Evolutionary conservation across 306 rosid genomes (phyloP).

Genomic region (Canavalia ensiformis): DNA sequence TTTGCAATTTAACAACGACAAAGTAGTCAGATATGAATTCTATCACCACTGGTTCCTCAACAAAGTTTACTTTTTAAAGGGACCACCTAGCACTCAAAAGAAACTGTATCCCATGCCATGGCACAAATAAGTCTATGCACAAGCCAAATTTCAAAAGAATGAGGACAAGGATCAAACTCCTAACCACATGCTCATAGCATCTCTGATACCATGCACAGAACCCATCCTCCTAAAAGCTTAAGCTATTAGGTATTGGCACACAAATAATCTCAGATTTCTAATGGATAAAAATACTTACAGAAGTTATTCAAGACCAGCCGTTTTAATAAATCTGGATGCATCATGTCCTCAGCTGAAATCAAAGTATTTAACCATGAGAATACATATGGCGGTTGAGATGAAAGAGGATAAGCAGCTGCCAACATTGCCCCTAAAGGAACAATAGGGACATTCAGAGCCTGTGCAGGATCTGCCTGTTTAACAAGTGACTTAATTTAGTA

Average conservation of each 20-base stretch:
- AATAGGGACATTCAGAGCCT: slow-evolving; percentile 93
- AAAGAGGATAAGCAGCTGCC: slow-evolving; percentile 92
- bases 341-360: slow-evolving; percentile 96
- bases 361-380: slow-evolving; percentile 83
- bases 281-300: slow-evolving; percentile 67
- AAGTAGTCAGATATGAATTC: neutral
- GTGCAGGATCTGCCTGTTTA: slow-evolving; percentile 97
- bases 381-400: slow-evolving; percentile 82
- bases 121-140: neutral
- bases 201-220: slow-evolving; percentile 26
- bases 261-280: slow-evolving; percentile 25
- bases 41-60: slow-evolving; percentile 13
- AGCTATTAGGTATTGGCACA: slow-evolving; percentile 15
- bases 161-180: neutral
- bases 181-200: neutral
- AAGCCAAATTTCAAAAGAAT: slow-evolving; percentile 14
- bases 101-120: neutral
- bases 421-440: slow-evolving; percentile 90
- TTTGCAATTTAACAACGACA: slow-evolving; percentile 11
- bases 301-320: slow-evolving; percentile 94
- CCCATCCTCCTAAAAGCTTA: slow-evolving; percentile 20
- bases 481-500: slow-evolving; percentile 54
- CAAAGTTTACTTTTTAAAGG: slow-evolving; percentile 12
- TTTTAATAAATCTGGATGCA: slow-evolving; percentile 87
- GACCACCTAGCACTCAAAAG: slow-evolving; percentile 3